Evolutionary conservation across 345 rosid genomes (phyloP).

Genomic region (Melaleuca alternifolia): DNA sequence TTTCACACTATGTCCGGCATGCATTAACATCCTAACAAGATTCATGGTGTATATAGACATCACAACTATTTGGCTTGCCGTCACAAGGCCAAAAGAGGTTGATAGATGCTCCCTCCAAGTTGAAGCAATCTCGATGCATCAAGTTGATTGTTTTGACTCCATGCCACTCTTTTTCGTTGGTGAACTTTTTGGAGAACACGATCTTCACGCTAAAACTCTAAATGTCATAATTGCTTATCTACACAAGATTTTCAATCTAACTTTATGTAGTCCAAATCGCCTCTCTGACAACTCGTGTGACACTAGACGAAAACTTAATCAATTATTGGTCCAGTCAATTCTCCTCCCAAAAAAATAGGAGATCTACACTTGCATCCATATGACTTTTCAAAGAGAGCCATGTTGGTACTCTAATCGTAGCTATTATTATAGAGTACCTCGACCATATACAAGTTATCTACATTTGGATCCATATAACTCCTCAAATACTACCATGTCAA

Average conservation of each 20-base stretch:
- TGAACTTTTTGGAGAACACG: background rate
- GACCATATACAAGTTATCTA: too few species aligned
- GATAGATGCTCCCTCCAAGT: background rate
- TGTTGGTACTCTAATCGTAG: background rate
- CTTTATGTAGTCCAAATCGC: background rate
- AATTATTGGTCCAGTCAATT: background rate
- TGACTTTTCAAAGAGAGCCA: background rate
- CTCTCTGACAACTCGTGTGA: background rate
- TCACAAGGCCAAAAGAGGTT: too few species aligned
- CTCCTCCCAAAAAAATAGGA: background rate
- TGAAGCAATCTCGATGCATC: background rate
- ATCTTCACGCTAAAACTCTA: background rate
- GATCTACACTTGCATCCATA: background rate
- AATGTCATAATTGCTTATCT: background rate
- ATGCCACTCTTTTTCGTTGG: background rate
- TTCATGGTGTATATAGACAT: background rate
- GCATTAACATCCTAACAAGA: background rate
- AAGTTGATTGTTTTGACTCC: background rate
- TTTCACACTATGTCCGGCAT: background rate
- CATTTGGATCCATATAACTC: too few species aligned
- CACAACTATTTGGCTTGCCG: background rate
- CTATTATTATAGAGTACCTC: background rate
- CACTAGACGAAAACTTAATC: background rate
- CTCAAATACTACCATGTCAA: too few species aligned
- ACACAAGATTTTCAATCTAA: background rate